A percentile compares a stretch with the other conserved stretches of the same genome.
phyloP scores from a whole-genome alignment of 1,284 basidiomycete genomes.

The Cutaneotrichosporon cyanovorans region DNA sequence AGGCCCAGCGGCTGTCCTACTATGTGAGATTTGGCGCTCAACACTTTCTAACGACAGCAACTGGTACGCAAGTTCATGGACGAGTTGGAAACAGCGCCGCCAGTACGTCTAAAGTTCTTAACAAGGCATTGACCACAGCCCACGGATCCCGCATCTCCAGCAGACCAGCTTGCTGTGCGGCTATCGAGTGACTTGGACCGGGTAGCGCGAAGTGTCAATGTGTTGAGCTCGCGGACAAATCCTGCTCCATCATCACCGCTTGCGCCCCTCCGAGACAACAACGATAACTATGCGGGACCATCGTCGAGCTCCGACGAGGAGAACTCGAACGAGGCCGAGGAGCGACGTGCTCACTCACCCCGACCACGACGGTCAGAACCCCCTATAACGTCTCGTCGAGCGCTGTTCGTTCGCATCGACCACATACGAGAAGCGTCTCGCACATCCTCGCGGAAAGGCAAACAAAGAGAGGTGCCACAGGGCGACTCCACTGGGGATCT shows the following conservation, averaged over 20 bases:
- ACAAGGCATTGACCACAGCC: slow-evolving; percentile 12
- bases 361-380: neutral
- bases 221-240: slow-evolving; percentile 24
- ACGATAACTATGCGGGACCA: neutral
- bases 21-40: slow-evolving; percentile 21
- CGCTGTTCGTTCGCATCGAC: slow-evolving; percentile 10
- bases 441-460: slow-evolving; percentile 4
- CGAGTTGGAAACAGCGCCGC: slow-evolving; percentile 19
- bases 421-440: slow-evolving; percentile 1
- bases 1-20: slow-evolving; percentile 26
- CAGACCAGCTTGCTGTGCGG: slow-evolving; percentile 30
- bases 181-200: slow-evolving; percentile 39
- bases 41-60: slow-evolving; percentile 9
- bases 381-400: slow-evolving; percentile 9
- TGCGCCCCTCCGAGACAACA: slow-evolving; percentile 4
- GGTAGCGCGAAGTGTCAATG: slow-evolving; percentile 23
- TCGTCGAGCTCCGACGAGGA: slow-evolving; percentile 10
- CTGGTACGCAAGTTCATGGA: slow-evolving; percentile 28
- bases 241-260: slow-evolving; percentile 24
- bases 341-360: neutral
- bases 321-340: slow-evolving; percentile 1
- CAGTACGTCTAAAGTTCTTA: slow-evolving; percentile 14
- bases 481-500: neutral
- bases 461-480: slow-evolving; percentile 7
- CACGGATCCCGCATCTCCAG: slow-evolving; percentile 19